A percentile compares a stretch with the other conserved stretches of the same genome.
Evolutionary conservation across 495 filamentous ascomycete genomes (phyloP).

Genomic region (Aspergillus ostianus): DNA sequence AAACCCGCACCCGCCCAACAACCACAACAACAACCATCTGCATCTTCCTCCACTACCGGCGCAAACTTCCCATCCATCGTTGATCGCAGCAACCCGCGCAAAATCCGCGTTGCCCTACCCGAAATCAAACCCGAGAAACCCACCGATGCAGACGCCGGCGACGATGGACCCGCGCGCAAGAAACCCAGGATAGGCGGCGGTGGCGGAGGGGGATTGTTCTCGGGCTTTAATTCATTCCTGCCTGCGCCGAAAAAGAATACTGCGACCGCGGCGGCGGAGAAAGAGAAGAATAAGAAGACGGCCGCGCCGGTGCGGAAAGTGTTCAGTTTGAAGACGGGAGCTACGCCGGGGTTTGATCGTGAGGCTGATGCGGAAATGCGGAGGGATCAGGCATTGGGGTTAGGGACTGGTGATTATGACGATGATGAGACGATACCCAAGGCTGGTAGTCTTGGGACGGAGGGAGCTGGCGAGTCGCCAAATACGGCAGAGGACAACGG

Average conservation of each 20-base stretch:
- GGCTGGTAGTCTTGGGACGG: conserved; percentile 17
- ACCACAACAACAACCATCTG: conserved; percentile 20
- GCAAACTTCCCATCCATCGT: conserved; percentile 48
- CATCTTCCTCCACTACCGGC: conserved; percentile 46
- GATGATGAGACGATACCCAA: conserved; percentile 20
- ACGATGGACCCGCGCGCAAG: conserved; percentile 69
- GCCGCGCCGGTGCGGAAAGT: conserved; percentile 32
- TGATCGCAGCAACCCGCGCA: conserved; percentile 74
- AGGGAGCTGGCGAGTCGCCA: conserved; percentile 11
- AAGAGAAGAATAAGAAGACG: conserved; percentile 34
- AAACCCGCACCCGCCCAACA: conserved; percentile 15
- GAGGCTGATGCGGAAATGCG: conserved; percentile 47
- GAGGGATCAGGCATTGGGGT: conserved; percentile 23
- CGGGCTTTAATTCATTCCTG: conserved; percentile 81
- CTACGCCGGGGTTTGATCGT: conserved; percentile 74
- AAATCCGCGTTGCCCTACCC: conserved; percentile 76
- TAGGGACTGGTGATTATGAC: conserved; percentile 10
- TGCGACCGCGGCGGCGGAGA: conserved; percentile 18
- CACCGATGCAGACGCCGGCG: conserved; percentile 31
- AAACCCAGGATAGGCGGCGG: conserved; percentile 55
- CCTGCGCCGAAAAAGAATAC: conserved; percentile 72
- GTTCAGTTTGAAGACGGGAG: conserved; percentile 75
- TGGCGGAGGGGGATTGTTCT: conserved; percentile 56
- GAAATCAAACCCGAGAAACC: conserved; percentile 44
- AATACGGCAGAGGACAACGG: conserved; percentile 10